Base-by-base conservation (phyloP, 345 rosid species). In the Dipteronia sinensis region DNA sequence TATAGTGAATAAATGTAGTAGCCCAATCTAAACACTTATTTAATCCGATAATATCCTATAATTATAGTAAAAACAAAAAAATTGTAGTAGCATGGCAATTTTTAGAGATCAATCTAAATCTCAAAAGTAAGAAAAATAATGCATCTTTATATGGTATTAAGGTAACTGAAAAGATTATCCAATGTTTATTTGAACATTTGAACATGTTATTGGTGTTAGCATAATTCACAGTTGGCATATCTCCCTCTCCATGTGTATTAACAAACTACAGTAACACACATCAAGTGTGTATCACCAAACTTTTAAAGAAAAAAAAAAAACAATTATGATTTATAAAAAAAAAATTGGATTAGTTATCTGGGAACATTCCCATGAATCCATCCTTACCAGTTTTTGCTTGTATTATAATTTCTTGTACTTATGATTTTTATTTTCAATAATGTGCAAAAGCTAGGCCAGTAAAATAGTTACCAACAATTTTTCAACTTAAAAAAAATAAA, bases 231-330 rank as follows among this genome's bases (percentile, higher is more conserved):
- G 38, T 40, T 11, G 53, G 34, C 67, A 40, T 13, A 1, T 73
- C 53, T 53, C 64, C 49, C 29, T 69, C 55, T 12, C 65, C 44
- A 49, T 23, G 7, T 56, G 22, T 59, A n/a, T 62, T 20, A 19
- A 63, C 4, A 74, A 72, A 72, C 64, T 19, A 65, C 20, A 62
- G 29, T 7, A 27, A 7, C 69, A 63, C 23, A 19, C 68, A 63
- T 38, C 4, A 10, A 16, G 61, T 17, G 77, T 63, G 77, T 11
- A 17, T 74, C 25, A 74, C 69, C 77, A 64, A 74, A 46, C 67
- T 15, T 23, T 8, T 59, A n/a, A 19, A 7, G 27, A 2, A 7
- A n/a, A 20, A 2, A 44, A 44, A 46, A 10, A 34, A 34, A 34
- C 7, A 4, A 19, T 17, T 49, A 49, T 49, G 0, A 56, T 56